Base-by-base conservation (phyloP, 306 rosid species). In the Quillaja saponaria region DNA sequence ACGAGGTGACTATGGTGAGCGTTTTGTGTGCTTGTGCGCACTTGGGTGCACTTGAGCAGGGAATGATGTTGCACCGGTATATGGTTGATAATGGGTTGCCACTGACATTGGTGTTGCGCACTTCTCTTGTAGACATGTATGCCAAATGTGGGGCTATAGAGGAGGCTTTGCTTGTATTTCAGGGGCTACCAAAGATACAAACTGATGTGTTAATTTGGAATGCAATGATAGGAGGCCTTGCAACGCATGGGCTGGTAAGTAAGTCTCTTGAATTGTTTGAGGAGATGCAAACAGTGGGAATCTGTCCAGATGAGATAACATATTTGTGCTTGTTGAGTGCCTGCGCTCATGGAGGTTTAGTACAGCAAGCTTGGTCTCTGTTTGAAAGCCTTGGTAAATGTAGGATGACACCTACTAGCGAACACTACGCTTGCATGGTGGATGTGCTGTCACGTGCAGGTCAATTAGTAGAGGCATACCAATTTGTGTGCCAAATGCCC, bases 81-180 rank as follows among this genome's bases (percentile, higher is more conserved):
- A 55, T 81, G 54, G 57, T 66, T 15, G 84, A 85, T 63, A 70
- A 78, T 41, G 55, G 67, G 70, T 71, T 85, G 71, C 87, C 80
- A 13, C 17, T 73, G 20, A 85, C 86, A 19, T n/a, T 85, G 70
- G 81, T 68, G 50, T 71, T 85, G 75, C 87, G 42, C 19, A 89
- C 96, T 34, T 86, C 96, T 46, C 80, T 89, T 4, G 87, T 89
- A 61, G 95, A 89, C 74, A 89, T 85, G 96, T 85, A 89, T 75
- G 86, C 90, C 55, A 89, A 89, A 74, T 89, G 95, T 60, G 95
- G 95, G 57, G 95, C 87, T 11, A 66, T 86, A 71, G 65, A 78
- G 20, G 96, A 89, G 61, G 94, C 96, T 64, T 64, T 85, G 59
- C 13, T 48, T 25, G 82, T 80, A 13, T 89, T 88, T 53, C 74